Percentiles rank a stretch among this genome's conserved stretches.
Evolutionary conservation across 108 stramenopile genomes (phyloP).

Genomic region (Chaetoceros tenuissimus): DNA sequence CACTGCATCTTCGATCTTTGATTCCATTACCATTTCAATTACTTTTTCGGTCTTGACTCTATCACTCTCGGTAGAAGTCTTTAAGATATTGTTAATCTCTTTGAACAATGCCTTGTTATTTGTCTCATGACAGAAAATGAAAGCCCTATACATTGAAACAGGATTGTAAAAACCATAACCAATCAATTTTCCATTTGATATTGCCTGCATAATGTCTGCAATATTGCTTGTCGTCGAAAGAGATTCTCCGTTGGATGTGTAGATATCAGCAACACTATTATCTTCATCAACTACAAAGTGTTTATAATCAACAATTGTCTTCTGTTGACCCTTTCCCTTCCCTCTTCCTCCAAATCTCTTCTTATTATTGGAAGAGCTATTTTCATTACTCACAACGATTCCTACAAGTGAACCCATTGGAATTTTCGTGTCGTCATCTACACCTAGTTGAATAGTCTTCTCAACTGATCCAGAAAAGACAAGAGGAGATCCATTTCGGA

Average conservation of each 20-base stretch:
- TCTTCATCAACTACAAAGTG: slow-evolving; percentile 3
- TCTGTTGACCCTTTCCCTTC: slow-evolving; percentile 14
- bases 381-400: slow-evolving; percentile 41
- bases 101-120: slow-evolving; percentile 13
- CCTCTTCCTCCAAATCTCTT: slow-evolving; percentile 1
- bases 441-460: slow-evolving; percentile 13
- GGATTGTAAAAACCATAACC: slow-evolving; percentile 86
- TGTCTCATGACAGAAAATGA: slow-evolving; percentile 60
- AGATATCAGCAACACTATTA: slow-evolving; percentile 3
- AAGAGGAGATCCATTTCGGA: slow-evolving; percentile 67
- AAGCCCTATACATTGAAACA: slow-evolving; percentile 67
- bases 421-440: slow-evolving; percentile 3
- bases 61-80: slow-evolving; percentile 13
- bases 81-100: slow-evolving; percentile 11
- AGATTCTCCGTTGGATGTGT: slow-evolving; percentile 19
- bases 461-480: slow-evolving; percentile 62
- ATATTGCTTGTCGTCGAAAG: not conserved
- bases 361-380: not conserved
- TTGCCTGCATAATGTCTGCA: slow-evolving; percentile 3
- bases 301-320: slow-evolving; percentile 3
- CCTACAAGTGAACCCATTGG: slow-evolving; percentile 47
- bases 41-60: slow-evolving; percentile 4
- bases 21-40: slow-evolving; percentile 37
- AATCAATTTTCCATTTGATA: slow-evolving; percentile 36
- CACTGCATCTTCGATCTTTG: slow-evolving; percentile 49